Conservation (phyloP, 805 yeast genomes). For the Pichia cabralensis region DNA sequence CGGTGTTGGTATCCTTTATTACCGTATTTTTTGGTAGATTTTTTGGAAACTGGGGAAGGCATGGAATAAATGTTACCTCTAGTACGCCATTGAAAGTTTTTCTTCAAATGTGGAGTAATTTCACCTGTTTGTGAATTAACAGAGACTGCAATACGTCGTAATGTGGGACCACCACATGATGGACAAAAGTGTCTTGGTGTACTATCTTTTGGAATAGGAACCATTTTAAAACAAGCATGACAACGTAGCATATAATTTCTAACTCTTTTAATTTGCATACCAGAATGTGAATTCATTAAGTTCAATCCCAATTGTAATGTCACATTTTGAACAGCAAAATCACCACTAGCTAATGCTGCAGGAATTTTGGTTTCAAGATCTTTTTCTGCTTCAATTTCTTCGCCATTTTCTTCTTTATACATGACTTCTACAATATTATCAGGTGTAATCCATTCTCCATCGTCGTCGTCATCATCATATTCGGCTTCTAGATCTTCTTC, state of each 20-base stretch:
- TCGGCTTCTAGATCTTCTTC: conserved; percentile 21
- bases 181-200: conserved; percentile 85
- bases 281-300: conserved; percentile 75
- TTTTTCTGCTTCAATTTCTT: conserved; percentile 31
- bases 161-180: conserved; percentile 87
- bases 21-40: conserved; percentile 60
- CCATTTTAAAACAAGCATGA: conserved; percentile 87
- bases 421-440: conserved; percentile 69
- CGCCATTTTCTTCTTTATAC: conserved; percentile 53
- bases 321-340: conserved; percentile 96
- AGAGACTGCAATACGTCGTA: conserved; percentile 84
- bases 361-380: conserved; percentile 29
- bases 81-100: conserved; percentile 87
- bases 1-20: conserved; percentile 73
- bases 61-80: conserved; percentile 77
- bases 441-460: conserved; percentile 86
- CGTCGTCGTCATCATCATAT: conserved; percentile 67
- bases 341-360: conserved; percentile 88
- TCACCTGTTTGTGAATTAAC: conserved; percentile 71
- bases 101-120: conserved; percentile 78
- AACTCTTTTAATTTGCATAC: conserved; percentile 74
- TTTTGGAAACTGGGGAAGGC: conserved; percentile 81
- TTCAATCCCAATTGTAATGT: conserved; percentile 84
- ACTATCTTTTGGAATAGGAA: conserved; percentile 70
- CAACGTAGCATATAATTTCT: conserved; percentile 93